Percentiles rank a stretch among this genome's conserved stretches.
Evolutionary conservation across 352 stramenopile genomes (phyloP).

Genomic region (Globisporangium nunn): DNA sequence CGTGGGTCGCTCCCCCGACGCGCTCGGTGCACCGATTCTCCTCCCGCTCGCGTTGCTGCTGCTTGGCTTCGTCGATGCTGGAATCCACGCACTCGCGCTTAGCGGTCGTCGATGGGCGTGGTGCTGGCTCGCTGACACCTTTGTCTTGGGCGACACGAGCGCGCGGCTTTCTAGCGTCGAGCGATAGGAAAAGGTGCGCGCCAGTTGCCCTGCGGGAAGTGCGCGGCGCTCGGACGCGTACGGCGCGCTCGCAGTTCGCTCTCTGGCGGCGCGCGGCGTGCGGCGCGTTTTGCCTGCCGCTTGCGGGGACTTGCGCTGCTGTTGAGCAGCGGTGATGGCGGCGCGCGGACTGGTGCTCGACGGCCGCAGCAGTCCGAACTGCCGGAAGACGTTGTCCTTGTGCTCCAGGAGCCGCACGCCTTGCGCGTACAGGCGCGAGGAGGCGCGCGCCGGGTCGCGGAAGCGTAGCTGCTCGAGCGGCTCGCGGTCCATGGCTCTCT

Average conservation of each 20-base stretch:
- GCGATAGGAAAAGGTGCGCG: constrained; percentile 30
- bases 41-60: background rate
- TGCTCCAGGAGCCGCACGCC: constrained; percentile 43
- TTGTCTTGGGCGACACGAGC: constrained; percentile 22
- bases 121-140: background rate
- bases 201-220: constrained; percentile 5
- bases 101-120: background rate
- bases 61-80: background rate
- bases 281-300: background rate
- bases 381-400: constrained; percentile 49
- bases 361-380: constrained; percentile 35
- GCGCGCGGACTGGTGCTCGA: background rate
- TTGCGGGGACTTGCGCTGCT: constrained; percentile 3
- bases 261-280: background rate
- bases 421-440: constrained; percentile 51
- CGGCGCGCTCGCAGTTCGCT: constrained; percentile 9
- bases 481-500: background rate
- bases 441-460: constrained; percentile 15
- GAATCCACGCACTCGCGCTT: background rate
- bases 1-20: no score
- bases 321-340: background rate
- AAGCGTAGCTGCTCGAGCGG: constrained; percentile 8
- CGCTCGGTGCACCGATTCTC: background rate
- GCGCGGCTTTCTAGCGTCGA: constrained; percentile 32
- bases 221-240: constrained; percentile 21